These are phyloP conservation scores for Globisporangium iwayamae DNA, from an alignment of 352 stramenopile species.

Conservation along the genomic window DNA sequence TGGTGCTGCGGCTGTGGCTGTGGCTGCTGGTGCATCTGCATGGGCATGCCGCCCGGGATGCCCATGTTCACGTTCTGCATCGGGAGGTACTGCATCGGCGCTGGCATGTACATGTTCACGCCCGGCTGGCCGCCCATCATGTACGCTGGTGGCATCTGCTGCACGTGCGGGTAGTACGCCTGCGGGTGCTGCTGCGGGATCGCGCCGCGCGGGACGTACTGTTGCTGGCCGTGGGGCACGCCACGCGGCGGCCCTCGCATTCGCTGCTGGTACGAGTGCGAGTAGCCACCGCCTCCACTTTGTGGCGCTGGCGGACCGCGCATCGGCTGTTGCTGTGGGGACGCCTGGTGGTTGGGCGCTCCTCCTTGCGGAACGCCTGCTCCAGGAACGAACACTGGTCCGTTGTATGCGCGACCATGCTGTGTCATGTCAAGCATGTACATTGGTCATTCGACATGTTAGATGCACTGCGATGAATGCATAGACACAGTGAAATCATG, in stretches of 20 bases:
- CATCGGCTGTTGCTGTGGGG: constrained; percentile 43
- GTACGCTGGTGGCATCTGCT: constrained; percentile 36
- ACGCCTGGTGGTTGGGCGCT: constrained; percentile 20
- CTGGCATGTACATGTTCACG: constrained; percentile 24
- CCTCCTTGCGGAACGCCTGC: constrained; percentile 14
- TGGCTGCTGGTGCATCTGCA: constrained; percentile 27
- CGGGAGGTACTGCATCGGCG: constrained; percentile 35
- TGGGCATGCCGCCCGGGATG: constrained; percentile 34
- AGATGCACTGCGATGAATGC: neutral
- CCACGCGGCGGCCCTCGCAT: constrained; percentile 36
- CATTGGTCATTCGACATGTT: neutral
- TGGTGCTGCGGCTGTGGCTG: constrained; percentile 22
- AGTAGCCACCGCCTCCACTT: constrained; percentile 5
- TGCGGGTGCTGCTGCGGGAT: constrained; percentile 33
- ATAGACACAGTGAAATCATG: neutral
- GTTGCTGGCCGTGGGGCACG: constrained; percentile 30
- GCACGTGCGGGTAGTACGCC: constrained; percentile 43
- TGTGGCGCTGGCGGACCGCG: constrained; percentile 31
- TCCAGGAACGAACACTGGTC: constrained; percentile 36
- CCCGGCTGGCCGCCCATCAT: constrained; percentile 44
- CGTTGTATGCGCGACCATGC: constrained; percentile 38
- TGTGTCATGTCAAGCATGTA: neutral
- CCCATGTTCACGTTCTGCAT: constrained; percentile 47
- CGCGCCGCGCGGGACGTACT: constrained; percentile 35
- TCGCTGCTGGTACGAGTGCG: constrained; percentile 35